Percentiles rank a stretch among this genome's conserved stretches.
phyloP scores from a whole-genome alignment of 2,329 filamentous ascomycete species.

The Paramyrothecium roridum region DNA sequence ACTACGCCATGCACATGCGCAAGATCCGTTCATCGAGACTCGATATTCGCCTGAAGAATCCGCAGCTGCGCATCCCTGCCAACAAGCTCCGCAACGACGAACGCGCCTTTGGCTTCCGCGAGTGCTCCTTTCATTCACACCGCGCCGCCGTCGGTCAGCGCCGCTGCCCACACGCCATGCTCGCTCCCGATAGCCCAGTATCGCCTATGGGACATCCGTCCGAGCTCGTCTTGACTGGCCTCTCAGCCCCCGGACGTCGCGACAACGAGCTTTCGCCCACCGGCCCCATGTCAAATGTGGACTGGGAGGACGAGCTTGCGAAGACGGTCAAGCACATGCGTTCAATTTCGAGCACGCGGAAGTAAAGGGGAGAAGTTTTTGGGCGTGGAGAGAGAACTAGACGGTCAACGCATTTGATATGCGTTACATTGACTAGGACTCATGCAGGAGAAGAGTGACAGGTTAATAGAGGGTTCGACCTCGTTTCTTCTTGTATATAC shows the following conservation, averaged over 20 bases:
- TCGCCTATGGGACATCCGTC: slow-evolving; percentile 9
- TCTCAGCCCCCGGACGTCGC: neutral
- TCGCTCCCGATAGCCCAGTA: neutral
- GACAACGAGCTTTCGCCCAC: neutral
- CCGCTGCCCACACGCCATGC: slow-evolving; percentile 43
- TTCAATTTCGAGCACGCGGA: slow-evolving; percentile 24
- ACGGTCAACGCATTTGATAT: neutral
- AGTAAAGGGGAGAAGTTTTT: neutral
- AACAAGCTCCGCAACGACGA: slow-evolving; percentile 55
- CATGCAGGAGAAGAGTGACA: too few relatives aligned
- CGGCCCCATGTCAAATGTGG: neutral
- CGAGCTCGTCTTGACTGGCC: neutral
- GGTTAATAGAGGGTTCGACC: neutral
- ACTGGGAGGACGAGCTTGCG: slow-evolving; percentile 23
- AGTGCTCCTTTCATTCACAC: slow-evolving; percentile 60
- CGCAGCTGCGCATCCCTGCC: slow-evolving; percentile 54
- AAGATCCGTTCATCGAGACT: slow-evolving; percentile 50
- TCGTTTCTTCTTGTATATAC: neutral
- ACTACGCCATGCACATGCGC: slow-evolving; percentile 49
- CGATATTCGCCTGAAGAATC: slow-evolving; percentile 56
- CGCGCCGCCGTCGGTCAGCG: slow-evolving; percentile 51
- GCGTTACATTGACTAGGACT: neutral
- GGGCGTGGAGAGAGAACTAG: neutral
- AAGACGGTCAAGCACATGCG: slow-evolving; percentile 25
- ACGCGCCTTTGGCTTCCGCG: slow-evolving; percentile 57